Conservation (phyloP, 225 moss, liverwort and hornwort species). For the Asterella californica region DNA sequence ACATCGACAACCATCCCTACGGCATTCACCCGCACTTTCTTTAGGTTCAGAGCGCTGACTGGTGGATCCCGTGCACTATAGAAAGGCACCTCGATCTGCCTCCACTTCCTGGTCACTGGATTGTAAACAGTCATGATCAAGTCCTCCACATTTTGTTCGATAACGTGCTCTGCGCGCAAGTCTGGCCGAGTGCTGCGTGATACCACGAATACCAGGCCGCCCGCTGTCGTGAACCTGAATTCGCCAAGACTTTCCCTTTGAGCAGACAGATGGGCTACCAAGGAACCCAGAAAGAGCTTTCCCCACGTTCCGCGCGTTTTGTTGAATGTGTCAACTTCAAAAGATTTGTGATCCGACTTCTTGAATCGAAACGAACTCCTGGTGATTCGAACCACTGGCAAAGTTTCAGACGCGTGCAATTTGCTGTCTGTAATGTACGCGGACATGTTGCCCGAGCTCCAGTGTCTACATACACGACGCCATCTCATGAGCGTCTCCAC, state of each 20-base stretch:
- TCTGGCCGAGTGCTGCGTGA: slow-evolving; percentile 13
- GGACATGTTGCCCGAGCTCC: slow-evolving; percentile 8
- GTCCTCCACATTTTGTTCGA: not conserved
- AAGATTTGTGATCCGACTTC: slow-evolving; percentile 12
- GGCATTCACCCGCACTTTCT: slow-evolving; percentile 10
- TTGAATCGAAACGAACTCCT: slow-evolving; percentile 14
- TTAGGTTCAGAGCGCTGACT: not conserved
- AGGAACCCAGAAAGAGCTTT: slow-evolving; percentile 6
- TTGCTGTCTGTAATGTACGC: slow-evolving; percentile 8
- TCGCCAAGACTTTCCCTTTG: slow-evolving; percentile 12
- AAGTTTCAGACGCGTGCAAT: slow-evolving; percentile 6
- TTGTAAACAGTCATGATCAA: slow-evolving; percentile 23
- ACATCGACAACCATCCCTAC: slow-evolving; percentile 16
- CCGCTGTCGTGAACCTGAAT: slow-evolving; percentile 18
- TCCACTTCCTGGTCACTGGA: slow-evolving; percentile 20
- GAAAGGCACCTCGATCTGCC: slow-evolving; percentile 18
- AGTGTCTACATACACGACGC: slow-evolving; percentile 14
- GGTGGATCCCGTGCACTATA: slow-evolving; percentile 6
- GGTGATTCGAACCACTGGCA: slow-evolving; percentile 17
- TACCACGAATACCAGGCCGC: slow-evolving; percentile 16
- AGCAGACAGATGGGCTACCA: slow-evolving; percentile 19
- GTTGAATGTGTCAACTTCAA: slow-evolving; percentile 19
- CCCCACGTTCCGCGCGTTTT: slow-evolving; percentile 8
- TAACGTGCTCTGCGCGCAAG: not conserved
- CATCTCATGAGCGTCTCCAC: slow-evolving; percentile 14